Conservation (phyloP, 208 protist species). For the Lotmaria passim region DNA sequence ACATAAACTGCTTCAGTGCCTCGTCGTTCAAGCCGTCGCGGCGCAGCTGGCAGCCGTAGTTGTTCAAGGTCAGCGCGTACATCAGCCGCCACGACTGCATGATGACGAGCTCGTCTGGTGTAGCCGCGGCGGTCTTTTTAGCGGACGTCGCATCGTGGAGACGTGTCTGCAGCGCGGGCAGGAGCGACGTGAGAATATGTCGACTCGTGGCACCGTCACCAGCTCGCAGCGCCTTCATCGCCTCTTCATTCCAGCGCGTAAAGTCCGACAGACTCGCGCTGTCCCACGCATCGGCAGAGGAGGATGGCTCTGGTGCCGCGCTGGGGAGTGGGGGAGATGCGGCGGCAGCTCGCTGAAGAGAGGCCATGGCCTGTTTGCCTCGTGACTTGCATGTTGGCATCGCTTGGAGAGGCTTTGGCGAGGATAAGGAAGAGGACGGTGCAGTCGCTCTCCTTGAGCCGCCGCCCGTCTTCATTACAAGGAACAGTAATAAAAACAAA, state of each 20-base stretch:
- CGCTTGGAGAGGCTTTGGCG: too few relatives aligned
- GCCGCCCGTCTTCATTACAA: too few relatives aligned
- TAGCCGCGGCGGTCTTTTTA: conserved; percentile 13
- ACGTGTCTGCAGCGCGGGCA: conserved; percentile 19
- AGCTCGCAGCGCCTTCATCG: conserved; percentile 64
- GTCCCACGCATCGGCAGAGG: background rate
- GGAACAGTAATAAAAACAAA: too few relatives aligned
- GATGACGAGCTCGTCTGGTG: background rate
- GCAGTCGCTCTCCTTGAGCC: too few relatives aligned
- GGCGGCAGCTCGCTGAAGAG: too few relatives aligned
- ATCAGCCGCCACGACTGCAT: conserved; percentile 54
- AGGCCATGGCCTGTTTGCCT: too few relatives aligned
- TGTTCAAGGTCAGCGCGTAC: conserved; percentile 79
- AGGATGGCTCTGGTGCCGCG: background rate
- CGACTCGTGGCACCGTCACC: conserved; percentile 52
- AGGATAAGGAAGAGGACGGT: too few relatives aligned
- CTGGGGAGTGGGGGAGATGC: background rate
- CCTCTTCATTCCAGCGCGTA: conserved; percentile 66
- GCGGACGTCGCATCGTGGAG: background rate
- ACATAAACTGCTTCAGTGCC: conserved; percentile 52
- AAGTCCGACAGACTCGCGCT: conserved; percentile 39
- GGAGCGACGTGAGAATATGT: conserved; percentile 15
- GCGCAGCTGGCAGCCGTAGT: conserved; percentile 83
- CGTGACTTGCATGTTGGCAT: too few relatives aligned
- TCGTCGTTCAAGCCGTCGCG: conserved; percentile 48